Conservation (phyloP, 2,329 filamentous ascomycete genomes). For the Pyrenophora teres region DNA sequence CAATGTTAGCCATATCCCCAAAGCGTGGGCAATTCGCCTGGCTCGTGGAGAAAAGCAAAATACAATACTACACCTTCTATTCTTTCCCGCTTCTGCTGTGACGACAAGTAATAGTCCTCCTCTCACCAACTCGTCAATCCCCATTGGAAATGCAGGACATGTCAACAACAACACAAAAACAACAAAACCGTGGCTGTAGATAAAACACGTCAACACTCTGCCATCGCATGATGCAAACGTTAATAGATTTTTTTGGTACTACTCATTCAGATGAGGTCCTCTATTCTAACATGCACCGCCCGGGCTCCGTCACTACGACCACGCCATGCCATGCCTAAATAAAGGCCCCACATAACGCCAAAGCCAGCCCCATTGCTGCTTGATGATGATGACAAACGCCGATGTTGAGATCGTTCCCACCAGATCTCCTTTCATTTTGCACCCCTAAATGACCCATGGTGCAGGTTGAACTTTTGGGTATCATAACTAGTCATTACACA, state of each 20-base stretch:
- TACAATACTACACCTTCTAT: neutral
- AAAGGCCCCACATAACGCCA: conserved; percentile 10
- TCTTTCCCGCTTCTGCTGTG: neutral
- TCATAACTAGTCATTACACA: conserved; percentile 48
- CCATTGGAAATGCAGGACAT: no score
- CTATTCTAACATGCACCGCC: conserved; percentile 1
- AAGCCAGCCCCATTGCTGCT: conserved; percentile 18
- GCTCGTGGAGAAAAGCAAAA: neutral
- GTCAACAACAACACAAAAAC: no score
- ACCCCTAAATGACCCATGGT: conserved; percentile 44
- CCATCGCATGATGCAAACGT: neutral
- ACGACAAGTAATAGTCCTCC: neutral
- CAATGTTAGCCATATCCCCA: neutral
- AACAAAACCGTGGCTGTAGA: no score
- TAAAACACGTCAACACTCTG: no score
- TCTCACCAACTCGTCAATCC: neutral
- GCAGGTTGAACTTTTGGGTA: conserved; percentile 52
- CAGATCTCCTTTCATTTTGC: conserved; percentile 25
- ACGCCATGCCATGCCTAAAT: conserved; percentile 4
- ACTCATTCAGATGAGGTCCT: neutral
- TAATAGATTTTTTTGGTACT: neutral
- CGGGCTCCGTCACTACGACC: conserved; percentile 1
- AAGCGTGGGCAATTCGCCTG: neutral
- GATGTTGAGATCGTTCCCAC: conserved; percentile 48
- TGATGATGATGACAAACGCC: conserved; percentile 38